Evolutionary conservation across 164 flowering plant genomes (phyloP), one percentile per base, ranked within the genome.

Genomic region (Nymphaea thermarum): DNA sequence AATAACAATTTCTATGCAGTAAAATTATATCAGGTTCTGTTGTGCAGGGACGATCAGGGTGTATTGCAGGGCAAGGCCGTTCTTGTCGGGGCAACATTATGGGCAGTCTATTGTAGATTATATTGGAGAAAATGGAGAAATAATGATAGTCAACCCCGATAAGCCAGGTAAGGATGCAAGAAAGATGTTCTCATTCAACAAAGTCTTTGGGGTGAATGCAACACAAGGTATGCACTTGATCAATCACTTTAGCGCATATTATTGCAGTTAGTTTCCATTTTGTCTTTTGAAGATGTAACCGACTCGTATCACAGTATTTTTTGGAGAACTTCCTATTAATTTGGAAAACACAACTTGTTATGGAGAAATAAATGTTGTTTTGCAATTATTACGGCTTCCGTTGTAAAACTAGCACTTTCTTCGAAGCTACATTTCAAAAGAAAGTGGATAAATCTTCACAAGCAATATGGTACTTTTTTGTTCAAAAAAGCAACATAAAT

Each of bases 11-110:
- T 25, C 36, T 25, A 25, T 25, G 36, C 36, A 25, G 36, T 25
- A 25, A 25, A 25, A 25, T 25, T 25, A 25, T 25, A 25, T 25
- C 36, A 25, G 36, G 36, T 55, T 8, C 16, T 66, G 73, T 51
- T 43, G 62, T 60, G 62, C 85, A 93, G 98, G 98, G 72, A 76
- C 84, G 11, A 93, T 93, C 4, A 81, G 98, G 62, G 98, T 93
- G 2, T 91, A 84, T 69, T 90, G 98, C 63, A 79, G 98, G 77
- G 91, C 90, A 5, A 83, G 91, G 71, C 98, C 98, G 6, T 87
- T 90, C 75, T 77, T 90, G 51, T 76, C 75, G 17, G 89, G 85
- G 10, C 83, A 86, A 73, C 60, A 78, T 64, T 71, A 81, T 67
- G 74, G 67, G 43, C 86, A 75, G 42, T 81, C 93, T 2, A 83